A percentile compares a stretch with the other conserved stretches of the same genome.
These are phyloP conservation scores for Petrea volubilis DNA, from an alignment of 257 asterid genomes.

Conservation along the genomic window DNA sequence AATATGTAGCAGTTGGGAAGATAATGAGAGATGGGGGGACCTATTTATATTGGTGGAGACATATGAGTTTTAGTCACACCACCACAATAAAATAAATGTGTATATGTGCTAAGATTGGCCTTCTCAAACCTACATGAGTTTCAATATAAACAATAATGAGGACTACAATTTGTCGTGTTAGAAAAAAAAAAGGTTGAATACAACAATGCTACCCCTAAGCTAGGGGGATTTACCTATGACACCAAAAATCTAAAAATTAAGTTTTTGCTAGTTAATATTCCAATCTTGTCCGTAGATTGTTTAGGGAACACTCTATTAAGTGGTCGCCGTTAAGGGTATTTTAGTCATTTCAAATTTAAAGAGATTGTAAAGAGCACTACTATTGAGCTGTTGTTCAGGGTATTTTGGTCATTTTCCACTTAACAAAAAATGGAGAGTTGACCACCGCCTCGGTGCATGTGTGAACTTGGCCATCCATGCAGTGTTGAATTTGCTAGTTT, in stretches of 20 bases:
- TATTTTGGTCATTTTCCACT: no score
- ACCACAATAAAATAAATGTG: background rate
- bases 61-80: slow-evolving; percentile 20
- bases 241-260: no score
- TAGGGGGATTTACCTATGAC: no score
- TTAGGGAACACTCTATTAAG: no score
- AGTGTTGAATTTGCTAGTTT: slow-evolving; percentile 20
- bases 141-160: background rate
- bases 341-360: background rate
- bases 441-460: slow-evolving; percentile 72
- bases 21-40: slow-evolving; percentile 24
- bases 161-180: slow-evolving; percentile 13
- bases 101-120: slow-evolving; percentile 10
- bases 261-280: no score
- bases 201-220: slow-evolving; percentile 16
- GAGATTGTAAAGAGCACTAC: background rate
- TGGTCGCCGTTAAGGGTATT: slow-evolving; percentile 16
- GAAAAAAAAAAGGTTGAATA: slow-evolving; percentile 16
- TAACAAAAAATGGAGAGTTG: slow-evolving; percentile 55
- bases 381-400: no score
- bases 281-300: no score
- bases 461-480: slow-evolving; percentile 42
- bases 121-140: slow-evolving; percentile 19
- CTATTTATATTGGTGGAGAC: slow-evolving; percentile 40
- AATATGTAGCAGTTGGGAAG: slow-evolving; percentile 8